Conservation (phyloP, 208 protist species). For the Borovskyia barvae region DNA sequence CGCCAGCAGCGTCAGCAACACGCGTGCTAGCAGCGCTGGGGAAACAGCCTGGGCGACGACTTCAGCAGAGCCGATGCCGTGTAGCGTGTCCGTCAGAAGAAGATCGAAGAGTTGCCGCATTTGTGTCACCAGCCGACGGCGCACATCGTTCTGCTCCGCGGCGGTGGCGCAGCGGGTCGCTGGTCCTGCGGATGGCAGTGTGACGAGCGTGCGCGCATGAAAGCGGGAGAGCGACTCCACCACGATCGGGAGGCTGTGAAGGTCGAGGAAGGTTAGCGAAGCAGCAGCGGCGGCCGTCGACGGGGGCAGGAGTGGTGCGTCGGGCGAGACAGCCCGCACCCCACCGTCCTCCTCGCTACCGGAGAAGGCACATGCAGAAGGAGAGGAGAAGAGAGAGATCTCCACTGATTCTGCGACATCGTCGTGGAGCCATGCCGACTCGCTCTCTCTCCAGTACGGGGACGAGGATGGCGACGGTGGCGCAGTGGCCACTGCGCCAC, state of each 20-base stretch:
- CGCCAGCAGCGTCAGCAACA: conserved; percentile 25
- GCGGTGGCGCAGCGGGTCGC: not conserved
- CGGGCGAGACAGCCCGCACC: too few relatives aligned
- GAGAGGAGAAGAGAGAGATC: too few relatives aligned
- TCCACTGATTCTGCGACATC: too few relatives aligned
- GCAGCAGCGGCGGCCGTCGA: not conserved
- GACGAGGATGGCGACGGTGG: too few relatives aligned
- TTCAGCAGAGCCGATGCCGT: conserved; percentile 28
- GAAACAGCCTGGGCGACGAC: conserved; percentile 8
- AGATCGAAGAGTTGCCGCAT: conserved; percentile 30
- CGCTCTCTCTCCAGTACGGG: too few relatives aligned
- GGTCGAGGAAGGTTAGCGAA: conserved; percentile 43
- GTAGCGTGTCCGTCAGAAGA: conserved; percentile 37
- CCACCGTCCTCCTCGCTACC: too few relatives aligned
- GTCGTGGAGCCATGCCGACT: too few relatives aligned
- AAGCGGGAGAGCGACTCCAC: conserved; percentile 32
- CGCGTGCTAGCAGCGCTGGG: conserved; percentile 22
- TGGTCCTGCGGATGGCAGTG: not conserved
- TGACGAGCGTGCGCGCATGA: conserved; percentile 4
- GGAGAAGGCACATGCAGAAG: too few relatives aligned
- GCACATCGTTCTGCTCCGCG: not conserved
- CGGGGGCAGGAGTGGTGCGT: too few relatives aligned
- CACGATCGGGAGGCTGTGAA: conserved; percentile 31
- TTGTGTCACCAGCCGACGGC: not conserved
- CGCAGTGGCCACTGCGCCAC: too few relatives aligned